Evolutionary conservation across 306 rosid genomes (phyloP), one percentile per base, ranked within the genome.

Genomic region (Pueraria montana): DNA sequence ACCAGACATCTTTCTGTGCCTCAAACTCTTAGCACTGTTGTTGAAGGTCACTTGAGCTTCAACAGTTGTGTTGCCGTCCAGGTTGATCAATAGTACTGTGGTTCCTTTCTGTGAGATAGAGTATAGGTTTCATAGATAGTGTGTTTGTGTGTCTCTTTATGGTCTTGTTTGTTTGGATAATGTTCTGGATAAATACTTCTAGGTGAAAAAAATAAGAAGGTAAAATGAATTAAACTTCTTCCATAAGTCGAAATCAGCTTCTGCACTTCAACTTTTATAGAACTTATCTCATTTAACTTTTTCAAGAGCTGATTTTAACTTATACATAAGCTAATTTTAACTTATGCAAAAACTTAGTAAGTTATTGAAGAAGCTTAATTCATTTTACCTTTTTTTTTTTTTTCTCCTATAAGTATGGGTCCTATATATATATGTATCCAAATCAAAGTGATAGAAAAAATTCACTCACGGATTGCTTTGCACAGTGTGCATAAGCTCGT

Each of bases 401-500:
- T n/a, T n/a, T n/a, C n/a, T n/a, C n/a, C n/a, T n/a, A n/a, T n/a
- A n/a, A n/a, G n/a, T n/a, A n/a, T n/a, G 4, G 4, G 4, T 4
- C 34, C 11, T 24, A 30, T 24, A 12, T 24, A 12, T 61, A 23
- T 23, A 21, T 12, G 38, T 11, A 13, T 23, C 65, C 65, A 26
- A 12, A 59, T 56, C 59, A 50, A 38, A 48, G 12, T 21, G 58
- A 75, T 45, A 24, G 23, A 7, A 70, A 36, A 72, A 71, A 16
- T 73, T 3, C 24, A 84, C 99, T 88, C 74, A 96, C 99, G 11
- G 90, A 91, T 86, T 89, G 91, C 73, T 96, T 96, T 69, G 99
- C 90, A 36, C 99, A 92, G 79, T 96, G 99, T 1, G 98, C 91
- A 38, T 96, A 96, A 74, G 99, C 94, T 65, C 97, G 85, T 66